Conservation (phyloP, 2,329 filamentous ascomycete genomes). For the Shiraia bambusicola region DNA sequence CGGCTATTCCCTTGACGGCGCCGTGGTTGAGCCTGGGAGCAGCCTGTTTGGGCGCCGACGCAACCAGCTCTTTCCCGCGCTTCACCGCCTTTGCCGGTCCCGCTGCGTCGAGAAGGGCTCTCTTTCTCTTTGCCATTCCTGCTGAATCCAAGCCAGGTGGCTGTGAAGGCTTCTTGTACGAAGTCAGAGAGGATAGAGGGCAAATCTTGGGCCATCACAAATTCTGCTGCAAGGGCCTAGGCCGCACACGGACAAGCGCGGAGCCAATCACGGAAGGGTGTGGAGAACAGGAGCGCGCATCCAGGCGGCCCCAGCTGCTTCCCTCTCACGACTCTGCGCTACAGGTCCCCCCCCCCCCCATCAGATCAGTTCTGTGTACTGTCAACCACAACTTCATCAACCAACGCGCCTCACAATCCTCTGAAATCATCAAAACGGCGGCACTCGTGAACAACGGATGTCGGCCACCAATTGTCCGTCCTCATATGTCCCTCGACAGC, state of each 20-base stretch:
- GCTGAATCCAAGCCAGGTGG: constrained; percentile 12
- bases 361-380: constrained; percentile 33
- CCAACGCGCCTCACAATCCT: constrained; percentile 28
- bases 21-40: constrained; percentile 19
- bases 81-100: constrained; percentile 26
- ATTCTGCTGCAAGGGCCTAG: constrained; percentile 23
- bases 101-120: constrained; percentile 24
- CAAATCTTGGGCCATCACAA: constrained; percentile 15
- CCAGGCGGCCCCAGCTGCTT: constrained; percentile 19
- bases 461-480: constrained; percentile 43
- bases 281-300: constrained; percentile 3
- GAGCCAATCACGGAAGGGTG: constrained; percentile 28
- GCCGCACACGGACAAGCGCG: constrained; percentile 19
- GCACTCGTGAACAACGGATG: constrained; percentile 52
- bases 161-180: constrained; percentile 10
- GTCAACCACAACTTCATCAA: constrained; percentile 39
- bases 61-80: constrained; percentile 27
- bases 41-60: constrained; percentile 20
- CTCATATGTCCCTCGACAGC: constrained; percentile 53
- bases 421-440: constrained; percentile 44
- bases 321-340: constrained; percentile 22
- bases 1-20: constrained; percentile 18
- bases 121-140: constrained; percentile 42
- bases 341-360: constrained; percentile 29
- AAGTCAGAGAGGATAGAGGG: no score